Evolutionary conservation across 306 rosid species (phyloP), one percentile per base, ranked within the genome.

Genomic region (Quercus mongolica): DNA sequence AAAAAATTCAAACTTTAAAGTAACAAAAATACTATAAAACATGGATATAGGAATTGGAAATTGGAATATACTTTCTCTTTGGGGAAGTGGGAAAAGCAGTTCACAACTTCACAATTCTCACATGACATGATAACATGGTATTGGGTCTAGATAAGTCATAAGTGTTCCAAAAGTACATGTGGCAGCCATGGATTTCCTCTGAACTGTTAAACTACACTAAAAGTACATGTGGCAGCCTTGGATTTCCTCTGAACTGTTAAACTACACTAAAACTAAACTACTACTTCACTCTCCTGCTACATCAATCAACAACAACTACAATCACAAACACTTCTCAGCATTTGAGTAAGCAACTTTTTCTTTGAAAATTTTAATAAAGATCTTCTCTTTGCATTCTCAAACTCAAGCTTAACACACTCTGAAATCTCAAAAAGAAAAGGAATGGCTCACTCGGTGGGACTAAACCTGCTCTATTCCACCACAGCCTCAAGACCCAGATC

Each of bases 361-460:
- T 41, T 41, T 41, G 46, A 41, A 41, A 41, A 41, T 41, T 41
- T 41, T 41, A 41, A 41, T 25, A 25, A 35, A 7, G 25, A 6
- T 26, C 73, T 7, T 8, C 19, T 10, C 65, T 62, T 17, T 83
- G 33, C 28, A 2, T 9, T 56, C 20, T 26, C 11, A n/a, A 28
- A 51, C 67, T 54, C 61, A 65, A 41, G 46, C 46, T 58, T 44
- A 51, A 10, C 79, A 12, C 63, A 9, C 14, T 11, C 25, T 52
- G 49, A 5, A 23, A 55, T 38, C n/a, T 33, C 57, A 17, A 23
- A 55, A 75, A 56, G 26, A 28, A 79, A 57, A 19, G 8, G 62
- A 12, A 92, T 92, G 93, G 91, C 92, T 44, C 74, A 85, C 75
- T 83, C 91, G 46, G 33, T 64, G 70, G 78, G 54, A 63, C 65